phyloP scores from a whole-genome alignment of 441 rosid species.

The Viola pubescens region DNA sequence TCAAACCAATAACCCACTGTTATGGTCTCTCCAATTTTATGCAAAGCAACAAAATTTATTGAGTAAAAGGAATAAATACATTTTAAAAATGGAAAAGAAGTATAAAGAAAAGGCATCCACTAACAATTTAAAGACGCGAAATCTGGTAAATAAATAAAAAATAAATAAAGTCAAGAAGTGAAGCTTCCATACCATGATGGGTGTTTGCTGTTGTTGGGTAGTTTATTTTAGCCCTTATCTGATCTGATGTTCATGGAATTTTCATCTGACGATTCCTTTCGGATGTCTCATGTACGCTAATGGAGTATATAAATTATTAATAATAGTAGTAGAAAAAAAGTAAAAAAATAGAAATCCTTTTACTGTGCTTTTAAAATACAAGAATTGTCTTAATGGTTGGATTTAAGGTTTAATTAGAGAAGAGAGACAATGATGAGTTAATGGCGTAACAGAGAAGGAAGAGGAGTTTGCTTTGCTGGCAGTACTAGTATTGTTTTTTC shows the following conservation, averaged over 20 bases:
- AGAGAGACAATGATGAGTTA: neutral
- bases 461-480: constrained; percentile 7
- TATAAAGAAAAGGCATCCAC: neutral
- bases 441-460: neutral
- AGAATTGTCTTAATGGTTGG: neutral
- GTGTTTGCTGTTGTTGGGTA: neutral
- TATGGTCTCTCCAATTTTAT: constrained; percentile 10
- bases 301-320: neutral
- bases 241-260: constrained; percentile 2
- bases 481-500: neutral
- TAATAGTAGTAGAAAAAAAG: neutral
- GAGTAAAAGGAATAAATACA: no score
- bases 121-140: neutral
- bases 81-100: no score
- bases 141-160: constrained; percentile 8
- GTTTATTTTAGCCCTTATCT: neutral
- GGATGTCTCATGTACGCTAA: neutral
- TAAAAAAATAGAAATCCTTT: neutral
- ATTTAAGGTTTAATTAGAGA: neutral
- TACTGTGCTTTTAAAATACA: neutral
- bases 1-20: constrained; percentile 12
- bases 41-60: no score
- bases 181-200: constrained; percentile 28
- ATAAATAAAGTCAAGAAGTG: constrained; percentile 14
- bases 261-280: constrained; percentile 10